Conservation (phyloP, 352 stramenopile genomes). For the Phytophthora multivora region DNA sequence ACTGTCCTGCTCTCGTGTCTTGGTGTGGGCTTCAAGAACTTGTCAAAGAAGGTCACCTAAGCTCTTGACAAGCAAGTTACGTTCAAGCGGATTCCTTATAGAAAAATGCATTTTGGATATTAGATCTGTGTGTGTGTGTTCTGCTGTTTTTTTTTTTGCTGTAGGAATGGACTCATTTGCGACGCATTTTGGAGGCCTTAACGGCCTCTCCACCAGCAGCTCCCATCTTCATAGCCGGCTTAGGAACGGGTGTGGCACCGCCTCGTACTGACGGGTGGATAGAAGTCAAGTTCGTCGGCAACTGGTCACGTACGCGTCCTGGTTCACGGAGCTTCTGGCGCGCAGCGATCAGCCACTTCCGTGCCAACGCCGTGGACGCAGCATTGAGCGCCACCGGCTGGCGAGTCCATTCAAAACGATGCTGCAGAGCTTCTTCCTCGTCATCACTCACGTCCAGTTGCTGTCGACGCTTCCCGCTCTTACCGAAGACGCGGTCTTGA, state of each 20-base stretch:
- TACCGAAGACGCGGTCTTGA: conserved; percentile 88
- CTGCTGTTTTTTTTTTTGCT: neutral
- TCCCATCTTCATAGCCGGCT: conserved; percentile 77
- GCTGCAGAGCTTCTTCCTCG: conserved; percentile 75
- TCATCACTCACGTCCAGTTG: conserved; percentile 87
- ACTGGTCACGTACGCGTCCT: conserved; percentile 36
- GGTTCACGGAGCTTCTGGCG: conserved; percentile 65
- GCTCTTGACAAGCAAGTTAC: neutral
- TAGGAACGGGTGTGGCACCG: conserved; percentile 67
- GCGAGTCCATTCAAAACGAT: conserved; percentile 83
- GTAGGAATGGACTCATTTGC: conserved; percentile 48
- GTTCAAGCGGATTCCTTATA: conserved; percentile 26
- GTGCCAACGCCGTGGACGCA: conserved; percentile 79
- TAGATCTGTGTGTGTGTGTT: conserved; percentile 10
- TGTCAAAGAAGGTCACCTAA: conserved; percentile 95
- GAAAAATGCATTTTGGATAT: conserved; percentile 42
- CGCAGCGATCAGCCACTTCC: conserved; percentile 80
- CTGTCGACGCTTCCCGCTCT: conserved; percentile 60
- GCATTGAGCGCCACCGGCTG: conserved; percentile 69
- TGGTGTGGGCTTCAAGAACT: conserved; percentile 95
- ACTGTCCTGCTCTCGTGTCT: conserved; percentile 94
- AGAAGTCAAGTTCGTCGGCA: conserved; percentile 60
- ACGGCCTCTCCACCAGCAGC: conserved; percentile 59
- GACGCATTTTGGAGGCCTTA: conserved; percentile 67
- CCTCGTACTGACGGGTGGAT: conserved; percentile 56